These are phyloP conservation scores for Amaranthus palmeri DNA, from an alignment of 148 eudicot genomes.

Conservation along the genomic window DNA sequence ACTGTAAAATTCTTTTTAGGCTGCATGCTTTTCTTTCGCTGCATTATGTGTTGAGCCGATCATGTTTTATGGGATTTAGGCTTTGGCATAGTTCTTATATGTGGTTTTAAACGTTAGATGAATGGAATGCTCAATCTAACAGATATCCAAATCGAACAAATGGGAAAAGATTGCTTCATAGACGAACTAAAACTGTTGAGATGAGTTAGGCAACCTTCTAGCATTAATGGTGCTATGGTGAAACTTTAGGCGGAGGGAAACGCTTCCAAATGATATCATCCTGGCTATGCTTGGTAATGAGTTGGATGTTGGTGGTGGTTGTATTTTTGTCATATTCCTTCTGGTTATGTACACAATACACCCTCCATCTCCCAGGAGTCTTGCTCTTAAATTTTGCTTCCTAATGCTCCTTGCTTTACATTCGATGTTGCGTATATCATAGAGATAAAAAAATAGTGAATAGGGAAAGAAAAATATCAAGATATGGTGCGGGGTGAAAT, in stretches of 20 bases:
- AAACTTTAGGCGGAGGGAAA: neutral
- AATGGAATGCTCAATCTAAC: neutral
- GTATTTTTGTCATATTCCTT: neutral
- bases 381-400: neutral
- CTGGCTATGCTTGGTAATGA: neutral
- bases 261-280: neutral
- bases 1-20: constrained; percentile 3
- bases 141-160: neutral
- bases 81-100: neutral
- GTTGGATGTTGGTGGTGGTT: neutral
- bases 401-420: neutral
- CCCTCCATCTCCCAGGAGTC: neutral
- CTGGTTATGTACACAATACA: constrained; percentile 1
- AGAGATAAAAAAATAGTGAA: no score
- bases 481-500: neutral
- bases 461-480: neutral
- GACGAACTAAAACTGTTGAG: neutral
- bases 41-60: no score
- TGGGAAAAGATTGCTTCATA: constrained; percentile 2
- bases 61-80: no score
- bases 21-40: neutral
- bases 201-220: neutral
- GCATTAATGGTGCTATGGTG: neutral
- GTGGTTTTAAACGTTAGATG: neutral
- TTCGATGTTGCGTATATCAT: no score